These are phyloP conservation scores for Cicer pinnatifidum DNA, from an alignment of 306 rosid species.

Conservation along the genomic window DNA sequence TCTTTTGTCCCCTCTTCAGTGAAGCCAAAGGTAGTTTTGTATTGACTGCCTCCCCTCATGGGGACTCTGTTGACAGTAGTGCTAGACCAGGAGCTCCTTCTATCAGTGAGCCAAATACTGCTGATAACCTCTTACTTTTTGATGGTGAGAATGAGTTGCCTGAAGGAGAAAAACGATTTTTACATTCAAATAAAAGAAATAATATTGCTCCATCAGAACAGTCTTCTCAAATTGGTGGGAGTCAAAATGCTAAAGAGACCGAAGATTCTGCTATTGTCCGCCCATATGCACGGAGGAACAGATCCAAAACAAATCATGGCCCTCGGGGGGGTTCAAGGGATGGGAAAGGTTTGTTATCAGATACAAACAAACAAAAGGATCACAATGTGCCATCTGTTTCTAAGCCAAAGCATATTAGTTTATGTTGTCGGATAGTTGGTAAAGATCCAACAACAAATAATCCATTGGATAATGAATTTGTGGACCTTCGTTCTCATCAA, in stretches of 20 bases:
- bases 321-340: slow-evolving; percentile 69
- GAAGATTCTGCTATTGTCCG: slow-evolving; percentile 93
- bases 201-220: slow-evolving; percentile 76
- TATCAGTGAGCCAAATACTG: slow-evolving; percentile 87
- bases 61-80: slow-evolving; percentile 98
- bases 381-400: slow-evolving; percentile 59
- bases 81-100: slow-evolving; percentile 86
- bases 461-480: slow-evolving; percentile 55
- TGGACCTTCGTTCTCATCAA: slow-evolving; percentile 55
- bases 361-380: slow-evolving; percentile 64
- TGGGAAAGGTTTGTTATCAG: slow-evolving; percentile 59
- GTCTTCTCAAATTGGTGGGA: slow-evolving; percentile 84
- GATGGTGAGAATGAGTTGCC: slow-evolving; percentile 75
- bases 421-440: slow-evolving; percentile 62
- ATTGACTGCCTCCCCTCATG: slow-evolving; percentile 94
- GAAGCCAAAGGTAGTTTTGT: slow-evolving; percentile 99
- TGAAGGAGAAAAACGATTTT: slow-evolving; percentile 67
- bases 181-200: slow-evolving; percentile 65
- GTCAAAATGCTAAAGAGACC: slow-evolving; percentile 81
- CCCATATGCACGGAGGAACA: slow-evolving; percentile 94
- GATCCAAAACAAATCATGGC: slow-evolving; percentile 89
- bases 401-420: slow-evolving; percentile 65
- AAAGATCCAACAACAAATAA: slow-evolving; percentile 55
- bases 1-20: slow-evolving; percentile 51
- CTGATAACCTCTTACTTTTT: slow-evolving; percentile 91